Conservation (phyloP, 805 yeast genomes). For the Starmerella roubikii region DNA sequence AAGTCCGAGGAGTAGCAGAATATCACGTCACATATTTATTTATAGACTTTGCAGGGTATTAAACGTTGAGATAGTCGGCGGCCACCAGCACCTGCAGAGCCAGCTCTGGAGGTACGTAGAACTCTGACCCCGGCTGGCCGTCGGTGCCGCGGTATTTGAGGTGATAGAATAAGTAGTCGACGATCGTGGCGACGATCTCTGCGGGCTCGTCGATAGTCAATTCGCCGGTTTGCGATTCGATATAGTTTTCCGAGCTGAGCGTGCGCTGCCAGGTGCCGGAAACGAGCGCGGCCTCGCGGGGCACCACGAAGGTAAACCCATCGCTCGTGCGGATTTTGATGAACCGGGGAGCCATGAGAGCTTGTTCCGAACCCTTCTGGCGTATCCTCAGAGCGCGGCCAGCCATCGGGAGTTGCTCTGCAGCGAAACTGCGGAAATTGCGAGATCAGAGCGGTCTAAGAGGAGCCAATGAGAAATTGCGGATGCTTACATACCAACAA, state of each 20-base stretch:
- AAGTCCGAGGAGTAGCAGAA: background rate
- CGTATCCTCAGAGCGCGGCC: too few species aligned
- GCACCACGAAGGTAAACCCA: slow-evolving; percentile 45
- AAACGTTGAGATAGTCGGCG: slow-evolving; percentile 65
- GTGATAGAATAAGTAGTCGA: slow-evolving; percentile 73
- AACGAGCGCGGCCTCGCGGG: slow-evolving; percentile 63
- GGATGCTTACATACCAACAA: too few species aligned
- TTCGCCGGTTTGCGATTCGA: slow-evolving; percentile 44
- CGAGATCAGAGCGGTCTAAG: too few species aligned
- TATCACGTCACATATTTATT: background rate
- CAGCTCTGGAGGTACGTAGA: slow-evolving; percentile 85
- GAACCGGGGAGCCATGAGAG: slow-evolving; percentile 27
- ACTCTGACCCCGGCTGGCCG: slow-evolving; percentile 30
- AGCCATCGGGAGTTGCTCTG: too few species aligned
- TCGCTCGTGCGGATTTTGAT: slow-evolving; percentile 66
- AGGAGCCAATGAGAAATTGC: too few species aligned
- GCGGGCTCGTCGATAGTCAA: slow-evolving; percentile 52
- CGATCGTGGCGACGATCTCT: slow-evolving; percentile 58
- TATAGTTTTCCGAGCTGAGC: slow-evolving; percentile 35
- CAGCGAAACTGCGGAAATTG: too few species aligned
- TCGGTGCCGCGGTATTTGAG: slow-evolving; percentile 38
- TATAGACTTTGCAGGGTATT: background rate
- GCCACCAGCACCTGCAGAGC: slow-evolving; percentile 85
- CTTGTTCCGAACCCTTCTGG: too few species aligned
- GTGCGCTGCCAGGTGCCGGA: slow-evolving; percentile 50